Evolutionary conservation across 2,329 filamentous ascomycete species (phyloP).

Genomic region (Diaporthe destruens): DNA sequence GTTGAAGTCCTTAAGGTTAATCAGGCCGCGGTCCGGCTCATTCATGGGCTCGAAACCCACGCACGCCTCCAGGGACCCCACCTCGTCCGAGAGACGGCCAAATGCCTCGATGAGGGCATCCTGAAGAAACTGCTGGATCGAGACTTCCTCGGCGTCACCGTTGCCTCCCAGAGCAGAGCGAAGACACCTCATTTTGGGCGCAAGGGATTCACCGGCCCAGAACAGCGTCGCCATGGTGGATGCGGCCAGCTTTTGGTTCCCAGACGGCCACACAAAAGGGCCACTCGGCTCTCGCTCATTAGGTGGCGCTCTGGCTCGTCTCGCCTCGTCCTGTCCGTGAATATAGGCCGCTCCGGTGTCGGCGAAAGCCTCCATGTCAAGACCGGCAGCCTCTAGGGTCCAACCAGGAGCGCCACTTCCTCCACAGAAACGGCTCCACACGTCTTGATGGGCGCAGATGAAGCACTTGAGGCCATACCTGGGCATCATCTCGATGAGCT

Average conservation of each 20-base stretch:
- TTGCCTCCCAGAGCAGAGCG: conserved; percentile 27
- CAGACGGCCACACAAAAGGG: conserved; percentile 54
- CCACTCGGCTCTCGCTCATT: conserved; percentile 52
- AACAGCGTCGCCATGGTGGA: conserved; percentile 49
- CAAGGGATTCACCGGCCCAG: conserved; percentile 48
- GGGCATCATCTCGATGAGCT: conserved; percentile 54
- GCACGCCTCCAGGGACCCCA: conserved; percentile 51
- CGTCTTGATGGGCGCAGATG: conserved; percentile 58
- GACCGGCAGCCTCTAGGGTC: conserved; percentile 57
- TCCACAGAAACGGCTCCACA: conserved; percentile 58
- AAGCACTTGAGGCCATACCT: conserved; percentile 56
- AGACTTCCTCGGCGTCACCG: conserved; percentile 41
- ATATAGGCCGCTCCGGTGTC: conserved; percentile 51
- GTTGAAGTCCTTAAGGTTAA: conserved; percentile 55
- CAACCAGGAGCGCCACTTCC: conserved; percentile 57
- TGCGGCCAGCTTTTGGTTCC: conserved; percentile 54
- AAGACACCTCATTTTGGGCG: conserved; percentile 44
- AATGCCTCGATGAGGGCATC: conserved; percentile 53
- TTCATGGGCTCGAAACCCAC: conserved; percentile 59
- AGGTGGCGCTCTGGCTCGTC: conserved; percentile 44
- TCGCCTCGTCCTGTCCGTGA: conserved; percentile 52
- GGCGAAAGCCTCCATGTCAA: conserved; percentile 54
- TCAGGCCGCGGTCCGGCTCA: conserved; percentile 57
- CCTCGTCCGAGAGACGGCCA: conserved; percentile 51
- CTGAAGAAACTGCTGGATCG: conserved; percentile 50